phyloP scores from a whole-genome alignment of 2,329 filamentous ascomycete species.

The Ascochyta fabae region DNA sequence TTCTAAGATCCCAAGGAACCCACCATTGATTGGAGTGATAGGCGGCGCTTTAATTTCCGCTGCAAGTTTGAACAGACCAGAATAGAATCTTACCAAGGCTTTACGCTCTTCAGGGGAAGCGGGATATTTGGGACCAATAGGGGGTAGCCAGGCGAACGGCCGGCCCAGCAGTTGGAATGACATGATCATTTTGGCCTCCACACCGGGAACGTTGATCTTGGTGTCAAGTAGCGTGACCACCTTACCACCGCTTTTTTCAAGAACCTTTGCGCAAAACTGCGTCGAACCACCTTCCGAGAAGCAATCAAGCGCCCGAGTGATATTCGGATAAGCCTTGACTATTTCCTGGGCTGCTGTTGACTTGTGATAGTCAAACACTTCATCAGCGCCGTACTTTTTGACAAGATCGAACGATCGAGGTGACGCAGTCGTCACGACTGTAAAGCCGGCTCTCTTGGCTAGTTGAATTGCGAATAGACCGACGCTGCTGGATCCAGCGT shows the following conservation, averaged over 20 bases:
- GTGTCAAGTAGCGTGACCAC: conserved; percentile 34
- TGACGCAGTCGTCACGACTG: conserved; percentile 14
- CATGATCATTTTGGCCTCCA: no score
- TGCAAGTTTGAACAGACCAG: no score
- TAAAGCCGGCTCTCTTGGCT: conserved; percentile 11
- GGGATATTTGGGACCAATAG: no score
- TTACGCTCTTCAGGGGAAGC: no score
- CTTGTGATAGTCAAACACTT: conserved; percentile 49
- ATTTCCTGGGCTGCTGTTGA: conserved; percentile 2
- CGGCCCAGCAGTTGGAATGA: no score
- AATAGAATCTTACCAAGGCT: no score
- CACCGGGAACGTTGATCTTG: no score
- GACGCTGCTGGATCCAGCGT: conserved; percentile 11
- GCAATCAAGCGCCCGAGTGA: conserved; percentile 42
- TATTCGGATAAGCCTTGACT: conserved; percentile 22
- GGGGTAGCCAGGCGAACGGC: no score
- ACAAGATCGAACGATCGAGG: conserved; percentile 21
- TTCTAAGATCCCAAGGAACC: no score
- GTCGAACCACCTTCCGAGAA: conserved; percentile 42
- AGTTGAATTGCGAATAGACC: conserved; percentile 17
- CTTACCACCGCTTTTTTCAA: conserved; percentile 35
- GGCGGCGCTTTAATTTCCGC: no score
- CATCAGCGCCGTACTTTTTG: conserved; percentile 18
- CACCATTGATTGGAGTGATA: no score
- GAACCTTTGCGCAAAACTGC: conserved; percentile 34